Percentiles rank a stretch among this genome's conserved stretches.
phyloP scores from a whole-genome alignment of 371 early-diverging fungal species.

The Nematocida parisii region DNA sequence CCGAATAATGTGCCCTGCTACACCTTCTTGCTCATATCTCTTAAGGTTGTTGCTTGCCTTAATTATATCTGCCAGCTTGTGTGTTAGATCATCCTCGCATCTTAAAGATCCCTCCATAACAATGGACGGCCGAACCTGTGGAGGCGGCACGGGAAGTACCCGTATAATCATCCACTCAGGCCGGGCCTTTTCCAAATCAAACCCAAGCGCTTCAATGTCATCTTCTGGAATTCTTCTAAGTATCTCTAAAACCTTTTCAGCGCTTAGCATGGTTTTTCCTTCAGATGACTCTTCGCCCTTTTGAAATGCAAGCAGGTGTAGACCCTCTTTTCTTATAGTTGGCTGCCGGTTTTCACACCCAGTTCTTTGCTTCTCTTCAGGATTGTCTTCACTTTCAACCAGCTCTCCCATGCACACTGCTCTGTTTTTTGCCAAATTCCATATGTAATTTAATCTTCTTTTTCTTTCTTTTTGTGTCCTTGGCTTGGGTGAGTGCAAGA shows the following conservation, averaged over 20 bases:
- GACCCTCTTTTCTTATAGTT: constrained; percentile 79
- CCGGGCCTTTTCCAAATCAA: constrained; percentile 82
- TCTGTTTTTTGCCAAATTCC: constrained; percentile 82
- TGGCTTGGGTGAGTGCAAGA: constrained; percentile 25
- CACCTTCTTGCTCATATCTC: constrained; percentile 85
- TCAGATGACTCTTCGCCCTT: constrained; percentile 69
- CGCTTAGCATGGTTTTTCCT: constrained; percentile 73
- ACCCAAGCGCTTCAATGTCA: constrained; percentile 82
- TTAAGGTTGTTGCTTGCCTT: constrained; percentile 87
- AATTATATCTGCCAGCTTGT: constrained; percentile 84
- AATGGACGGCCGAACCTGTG: constrained; percentile 95
- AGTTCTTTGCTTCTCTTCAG: constrained; percentile 70
- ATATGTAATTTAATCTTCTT: constrained; percentile 74
- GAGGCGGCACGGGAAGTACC: constrained; percentile 91
- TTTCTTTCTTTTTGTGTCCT: constrained; percentile 58
- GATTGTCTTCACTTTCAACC: constrained; percentile 27
- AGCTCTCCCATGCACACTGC: constrained; percentile 79
- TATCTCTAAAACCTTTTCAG: constrained; percentile 78
- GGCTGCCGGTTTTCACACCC: constrained; percentile 87
- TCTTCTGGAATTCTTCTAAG: constrained; percentile 83
- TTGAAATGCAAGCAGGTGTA: constrained; percentile 76
- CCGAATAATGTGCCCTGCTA: constrained; percentile 84
- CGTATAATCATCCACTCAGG: constrained; percentile 97
- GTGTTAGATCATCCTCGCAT: constrained; percentile 94
- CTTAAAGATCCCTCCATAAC: constrained; percentile 84